Base-by-base conservation (phyloP, 176 grass and related monocot genomes). In the Lolium perenne region DNA sequence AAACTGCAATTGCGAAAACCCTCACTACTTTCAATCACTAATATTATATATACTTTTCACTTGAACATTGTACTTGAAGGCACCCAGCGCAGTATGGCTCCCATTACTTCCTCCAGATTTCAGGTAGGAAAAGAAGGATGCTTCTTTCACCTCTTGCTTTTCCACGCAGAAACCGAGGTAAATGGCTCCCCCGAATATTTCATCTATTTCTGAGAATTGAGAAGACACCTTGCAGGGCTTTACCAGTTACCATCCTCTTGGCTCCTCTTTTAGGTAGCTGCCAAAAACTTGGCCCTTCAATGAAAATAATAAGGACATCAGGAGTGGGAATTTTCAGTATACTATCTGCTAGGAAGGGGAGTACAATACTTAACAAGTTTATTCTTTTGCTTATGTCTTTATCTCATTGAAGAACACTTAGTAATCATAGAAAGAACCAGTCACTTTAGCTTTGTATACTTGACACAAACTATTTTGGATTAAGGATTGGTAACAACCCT, bases 181-280 rank as follows among this genome's bases (percentile, higher is more conserved):
- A 76, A 81, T 8, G 62, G 51, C 77, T 83, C 82, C 70, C 57
- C 4, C 23, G 57, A 66, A 70, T 38, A 84, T 23, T 76, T 76
- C 35, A 81, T 70, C 41, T 70, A 62, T 2, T 49, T 32, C 77
- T 85, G 82, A 84, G 80, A 87, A 77, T 74, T 70, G 59, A 84
- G 80, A 59, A 73, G 71, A 46, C 41, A 25, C 32, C 69, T 25
- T 88, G 40, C 79, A 61, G 32, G 35, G 32, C 11, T 55, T 23
- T 67, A 57, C 57, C 15, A 83, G 43, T 77, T 84, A 89, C 87
- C 91, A 92, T 80, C 78, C 77, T 85, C 81, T 82, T 78, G 85
- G 88, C 58, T 93, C 91, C 67, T 90, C 80, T 83, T 92, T 92
- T 71, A 87, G 54, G 49, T 87, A 85, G 74, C 83, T 81, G 23